A percentile compares a stretch with the other conserved stretches of the same genome.
phyloP scores from a whole-genome alignment of 306 rosid genomes.

The Macrotyloma uniflorum region DNA sequence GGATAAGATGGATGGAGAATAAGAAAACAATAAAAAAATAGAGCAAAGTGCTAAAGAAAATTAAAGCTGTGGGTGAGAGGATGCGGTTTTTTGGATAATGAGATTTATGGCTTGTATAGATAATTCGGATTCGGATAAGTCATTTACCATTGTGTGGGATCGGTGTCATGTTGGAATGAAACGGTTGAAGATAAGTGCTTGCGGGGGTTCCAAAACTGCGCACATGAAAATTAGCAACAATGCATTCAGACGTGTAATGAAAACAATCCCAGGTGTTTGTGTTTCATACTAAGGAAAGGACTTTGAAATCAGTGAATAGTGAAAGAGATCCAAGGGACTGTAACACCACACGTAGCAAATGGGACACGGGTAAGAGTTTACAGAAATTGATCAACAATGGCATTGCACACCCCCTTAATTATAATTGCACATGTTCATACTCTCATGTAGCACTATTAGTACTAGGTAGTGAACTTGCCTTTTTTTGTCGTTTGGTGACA shows the following conservation, averaged over 20 bases:
- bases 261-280: slow-evolving; percentile 39
- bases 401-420: background rate
- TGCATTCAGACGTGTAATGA: slow-evolving; percentile 45
- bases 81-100: slow-evolving; percentile 43
- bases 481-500: background rate
- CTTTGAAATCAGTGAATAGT: slow-evolving; percentile 10
- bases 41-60: background rate
- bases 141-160: slow-evolving; percentile 30
- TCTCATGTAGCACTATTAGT: background rate
- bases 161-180: slow-evolving; percentile 42
- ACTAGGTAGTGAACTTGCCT: background rate
- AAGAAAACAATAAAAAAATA: background rate
- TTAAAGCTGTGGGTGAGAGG: slow-evolving; percentile 29
- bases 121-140: slow-evolving; percentile 1
- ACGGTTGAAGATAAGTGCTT: slow-evolving; percentile 57
- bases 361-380: slow-evolving; percentile 37
- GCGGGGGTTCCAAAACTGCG: slow-evolving; percentile 45
- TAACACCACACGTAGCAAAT: background rate
- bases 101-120: background rate
- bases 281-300: slow-evolving; percentile 4
- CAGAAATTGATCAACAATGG: slow-evolving; percentile 31
- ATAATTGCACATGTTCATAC: slow-evolving; percentile 10
- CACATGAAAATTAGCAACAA: slow-evolving; percentile 37
- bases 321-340: background rate
- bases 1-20: slow-evolving; percentile 14